Base-by-base conservation (phyloP, 2,329 filamentous ascomycete species). In the Fusarium sp. region DNA sequence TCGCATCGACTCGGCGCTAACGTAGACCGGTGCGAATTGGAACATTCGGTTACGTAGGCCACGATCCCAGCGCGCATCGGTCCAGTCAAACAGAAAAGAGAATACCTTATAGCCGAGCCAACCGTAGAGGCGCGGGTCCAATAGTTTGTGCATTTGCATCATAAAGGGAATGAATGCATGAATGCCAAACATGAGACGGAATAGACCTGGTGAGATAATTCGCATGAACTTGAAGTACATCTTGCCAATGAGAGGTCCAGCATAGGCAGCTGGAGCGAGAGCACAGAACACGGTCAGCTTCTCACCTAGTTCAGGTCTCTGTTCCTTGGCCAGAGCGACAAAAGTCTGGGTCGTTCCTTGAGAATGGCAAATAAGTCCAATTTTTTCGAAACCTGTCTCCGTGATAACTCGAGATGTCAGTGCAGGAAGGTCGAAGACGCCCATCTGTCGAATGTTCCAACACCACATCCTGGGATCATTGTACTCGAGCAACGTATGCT, bases 391-490 rank as follows among this genome's bases (percentile, higher is more conserved):
- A 0, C 91, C 90, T 0, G 94, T 97, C 79, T 96, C 91, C 37
- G 84, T 85, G 3, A 97, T 84, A 2, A 97, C 92, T 8, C 92
- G 88, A 0, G 91, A 92, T 2, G 91, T 86, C 33, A 97, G 84
- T 0, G 94, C 94, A 0, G 94, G 86, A 4, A 98, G 84, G 75
- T 98, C 95, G 75, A 96, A 88, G 2, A 94, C 90, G 5, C 94
- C 95, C 91, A 97, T 96, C 74, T 97, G 93, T 0, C 92, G 88
- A 55, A 97, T 96, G 69, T 97, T 97, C 95, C 95, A 98, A 39
- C 90, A 89, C 95, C 95, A 97, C 92, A 97, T 96, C 29, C 94
- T 87, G 3, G 95, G 94, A 74, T 98, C 95, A 5, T 82, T 81
- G 68, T 91, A 89, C 4, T 87, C 80, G 37, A 97, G 85, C 21